Evolutionary conservation across 2,329 filamentous ascomycete species (phyloP).

Genomic region (Dactylellina leptospora): DNA sequence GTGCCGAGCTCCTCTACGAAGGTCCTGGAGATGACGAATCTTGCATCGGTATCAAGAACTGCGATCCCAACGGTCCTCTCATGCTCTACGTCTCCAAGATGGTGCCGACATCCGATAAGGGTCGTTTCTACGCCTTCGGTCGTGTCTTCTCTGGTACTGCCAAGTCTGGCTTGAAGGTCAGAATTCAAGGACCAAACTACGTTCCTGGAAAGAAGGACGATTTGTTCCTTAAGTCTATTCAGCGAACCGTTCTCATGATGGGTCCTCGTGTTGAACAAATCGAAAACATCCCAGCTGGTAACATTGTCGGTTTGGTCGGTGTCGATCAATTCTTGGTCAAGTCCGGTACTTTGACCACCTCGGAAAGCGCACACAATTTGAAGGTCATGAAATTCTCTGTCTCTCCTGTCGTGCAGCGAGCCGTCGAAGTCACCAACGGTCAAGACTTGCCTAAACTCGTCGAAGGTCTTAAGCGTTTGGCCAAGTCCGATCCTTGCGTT

Average conservation of each 20-base stretch:
- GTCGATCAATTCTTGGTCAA: conserved; percentile 99
- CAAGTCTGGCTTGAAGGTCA: conserved; percentile 97
- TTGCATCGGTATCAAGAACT: conserved; percentile 97
- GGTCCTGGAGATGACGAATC: conserved; percentile 91
- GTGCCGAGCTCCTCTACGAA: conserved; percentile 98
- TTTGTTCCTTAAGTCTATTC: conserved; percentile 98
- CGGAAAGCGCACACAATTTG: conserved; percentile 97
- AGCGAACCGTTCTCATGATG: conserved; percentile 99
- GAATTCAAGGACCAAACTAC: conserved; percentile 99
- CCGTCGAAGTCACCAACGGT: conserved; percentile 99
- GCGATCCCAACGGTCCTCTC: conserved; percentile 95
- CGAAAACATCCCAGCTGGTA: conserved; percentile 98
- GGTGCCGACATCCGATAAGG: conserved; percentile 99
- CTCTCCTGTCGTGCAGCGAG: conserved; percentile 96
- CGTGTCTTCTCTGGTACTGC: conserved; percentile 99
- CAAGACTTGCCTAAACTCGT: conserved; percentile 99
- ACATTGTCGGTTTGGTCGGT: conserved; percentile 99
- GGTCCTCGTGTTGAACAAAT: conserved; percentile 98
- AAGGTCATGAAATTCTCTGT: conserved; percentile 99
- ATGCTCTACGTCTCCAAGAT: conserved; percentile 99
- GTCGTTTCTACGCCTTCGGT: conserved; percentile 99
- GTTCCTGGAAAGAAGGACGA: conserved; percentile 97
- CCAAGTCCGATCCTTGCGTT: conserved; percentile 99
- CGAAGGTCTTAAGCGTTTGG: conserved; percentile 99
- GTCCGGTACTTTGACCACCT: conserved; percentile 98